Conservation (phyloP, 2,329 filamentous ascomycete species). For the Acrocalymma vagum region DNA sequence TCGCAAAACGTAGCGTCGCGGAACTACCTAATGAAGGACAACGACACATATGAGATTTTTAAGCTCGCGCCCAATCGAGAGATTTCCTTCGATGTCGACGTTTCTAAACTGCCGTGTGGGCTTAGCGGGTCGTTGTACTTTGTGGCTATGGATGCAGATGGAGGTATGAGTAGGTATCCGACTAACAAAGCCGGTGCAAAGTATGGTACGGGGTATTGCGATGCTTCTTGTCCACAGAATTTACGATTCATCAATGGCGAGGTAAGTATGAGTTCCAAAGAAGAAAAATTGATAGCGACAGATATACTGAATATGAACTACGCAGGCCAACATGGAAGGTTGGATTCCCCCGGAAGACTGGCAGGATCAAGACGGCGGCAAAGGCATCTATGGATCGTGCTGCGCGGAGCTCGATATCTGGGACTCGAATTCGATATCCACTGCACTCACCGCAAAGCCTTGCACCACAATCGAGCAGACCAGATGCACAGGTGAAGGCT, state of each 20-base stretch:
- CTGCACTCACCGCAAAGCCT: slow-evolving; percentile 69
- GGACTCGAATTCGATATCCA: slow-evolving; percentile 71
- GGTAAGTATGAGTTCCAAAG: slow-evolving; percentile 36
- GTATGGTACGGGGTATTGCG: slow-evolving; percentile 65
- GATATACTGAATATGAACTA: no score
- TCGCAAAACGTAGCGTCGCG: slow-evolving; percentile 37
- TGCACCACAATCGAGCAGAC: slow-evolving; percentile 60
- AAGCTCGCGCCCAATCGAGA: slow-evolving; percentile 32
- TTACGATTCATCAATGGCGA: slow-evolving; percentile 60
- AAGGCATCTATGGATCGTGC: slow-evolving; percentile 64
- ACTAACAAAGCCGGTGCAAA: slow-evolving; percentile 57
- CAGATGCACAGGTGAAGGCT: slow-evolving; percentile 57
- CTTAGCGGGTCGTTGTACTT: slow-evolving; percentile 76
- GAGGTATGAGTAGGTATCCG: slow-evolving; percentile 59
- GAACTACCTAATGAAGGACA: slow-evolving; percentile 35
- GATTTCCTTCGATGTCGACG: slow-evolving; percentile 37
- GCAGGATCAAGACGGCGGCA: slow-evolving; percentile 62
- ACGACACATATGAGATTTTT: slow-evolving; percentile 34
- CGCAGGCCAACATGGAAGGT: slow-evolving; percentile 62
- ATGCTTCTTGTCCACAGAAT: slow-evolving; percentile 35
- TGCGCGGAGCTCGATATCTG: slow-evolving; percentile 73
- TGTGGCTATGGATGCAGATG: slow-evolving; percentile 66
- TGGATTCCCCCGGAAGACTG: slow-evolving; percentile 58
- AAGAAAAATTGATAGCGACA: slow-evolving; percentile 9
- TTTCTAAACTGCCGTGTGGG: slow-evolving; percentile 70